Conservation (phyloP, 306 rosid species). For the Cucumis cinereus region DNA sequence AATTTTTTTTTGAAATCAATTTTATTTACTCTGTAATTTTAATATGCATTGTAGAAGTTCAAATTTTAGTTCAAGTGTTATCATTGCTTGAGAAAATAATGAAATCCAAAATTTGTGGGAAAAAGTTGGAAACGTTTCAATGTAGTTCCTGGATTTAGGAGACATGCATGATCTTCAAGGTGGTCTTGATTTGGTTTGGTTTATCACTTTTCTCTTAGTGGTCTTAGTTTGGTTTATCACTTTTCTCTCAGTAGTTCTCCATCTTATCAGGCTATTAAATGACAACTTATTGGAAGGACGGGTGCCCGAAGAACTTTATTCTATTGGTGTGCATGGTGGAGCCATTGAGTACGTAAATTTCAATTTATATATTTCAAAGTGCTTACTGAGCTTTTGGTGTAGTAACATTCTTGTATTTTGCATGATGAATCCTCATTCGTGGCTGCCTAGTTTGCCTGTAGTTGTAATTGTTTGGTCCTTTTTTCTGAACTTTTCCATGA, state of each 20-base stretch:
- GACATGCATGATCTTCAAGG: neutral
- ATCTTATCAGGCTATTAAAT: conserved; percentile 58
- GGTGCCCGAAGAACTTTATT: conserved; percentile 76
- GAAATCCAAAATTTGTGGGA: neutral
- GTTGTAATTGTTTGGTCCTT: neutral
- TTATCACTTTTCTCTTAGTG: neutral
- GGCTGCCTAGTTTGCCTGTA: neutral
- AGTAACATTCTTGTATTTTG: neutral
- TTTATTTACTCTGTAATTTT: neutral
- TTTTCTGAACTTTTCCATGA: neutral
- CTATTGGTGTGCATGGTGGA: conserved; percentile 93
- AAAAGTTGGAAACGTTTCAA: neutral
- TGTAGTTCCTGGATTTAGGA: neutral
- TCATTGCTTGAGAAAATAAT: neutral
- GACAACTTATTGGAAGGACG: conserved; percentile 70
- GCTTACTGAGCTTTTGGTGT: neutral
- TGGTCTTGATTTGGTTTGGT: neutral
- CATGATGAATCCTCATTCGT: neutral
- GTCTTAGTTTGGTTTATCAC: neutral
- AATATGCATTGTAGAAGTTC: neutral
- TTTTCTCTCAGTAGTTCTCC: conserved; percentile 2
- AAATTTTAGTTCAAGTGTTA: neutral
- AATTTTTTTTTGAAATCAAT: neutral
- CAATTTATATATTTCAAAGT: neutral
- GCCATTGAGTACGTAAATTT: conserved; percentile 62